Base-by-base conservation (phyloP, 83 land plant genomes). In the Larix sibirica region DNA sequence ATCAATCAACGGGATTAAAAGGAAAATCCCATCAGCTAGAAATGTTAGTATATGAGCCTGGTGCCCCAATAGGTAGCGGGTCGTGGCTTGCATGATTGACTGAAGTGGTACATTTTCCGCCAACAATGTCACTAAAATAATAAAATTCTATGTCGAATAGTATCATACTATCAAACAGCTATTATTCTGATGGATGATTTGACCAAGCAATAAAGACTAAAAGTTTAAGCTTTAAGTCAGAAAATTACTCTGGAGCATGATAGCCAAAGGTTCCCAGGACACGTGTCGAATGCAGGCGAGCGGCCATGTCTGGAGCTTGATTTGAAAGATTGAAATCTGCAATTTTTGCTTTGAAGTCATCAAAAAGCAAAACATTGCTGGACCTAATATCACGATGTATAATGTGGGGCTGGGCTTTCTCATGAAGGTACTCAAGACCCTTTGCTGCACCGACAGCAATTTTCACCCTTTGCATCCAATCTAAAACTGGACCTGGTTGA, bases 211-310 rank as follows among this genome's bases (percentile, higher is more conserved):
- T 50, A 50, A 47, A 47, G 50, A 47, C 50, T 9, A 47, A 47
- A 63, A 13, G 66, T 75, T 44, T 44, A 47, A 24, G 8, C 7
- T 26, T 54, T 16, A 13, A 28, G 62, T 54, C 6, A 50, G 81
- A 50, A 54, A 62, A 82, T 86, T 86, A 92, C 94, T 92, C 94
- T 54, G 94, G 94, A 61, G 94, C 94, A 82, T 89, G 88, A 83
- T 91, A 91, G 71, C 93, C 94, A 82, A 92, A 91, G 58, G 95
- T 91, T 81, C 95, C 94, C 79, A 91, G 82, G 8, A 93, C 89
- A 66, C 91, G 91, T 60, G 91, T 91, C 3, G 95, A 91, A 79
- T 93, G 95, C 77, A 89, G 88, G 26, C 94, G 90, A 70, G 94
- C 94, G 64, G 91, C 94, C 87, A 83, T 86, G 85, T 93, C 94